phyloP scores from a whole-genome alignment of 129 eudicot species.

The Chrysanthemum makinoi region DNA sequence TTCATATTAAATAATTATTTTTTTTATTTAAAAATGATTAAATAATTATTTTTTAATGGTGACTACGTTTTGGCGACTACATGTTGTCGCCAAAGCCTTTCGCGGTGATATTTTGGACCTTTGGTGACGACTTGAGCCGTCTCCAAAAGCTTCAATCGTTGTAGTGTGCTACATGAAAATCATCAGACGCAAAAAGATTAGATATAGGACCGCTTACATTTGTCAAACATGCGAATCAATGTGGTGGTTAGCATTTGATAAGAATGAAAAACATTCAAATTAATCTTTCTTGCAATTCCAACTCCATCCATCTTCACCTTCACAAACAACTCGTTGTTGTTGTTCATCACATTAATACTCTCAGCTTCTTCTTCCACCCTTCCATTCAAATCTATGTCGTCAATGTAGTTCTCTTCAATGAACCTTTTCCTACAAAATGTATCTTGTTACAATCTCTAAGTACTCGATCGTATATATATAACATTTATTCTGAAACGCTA shows the following conservation, averaged over 20 bases:
- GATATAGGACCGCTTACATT: slow-evolving; percentile 11
- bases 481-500: too few species aligned
- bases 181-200: not conserved
- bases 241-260: slow-evolving; percentile 31
- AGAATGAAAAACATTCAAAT: slow-evolving; percentile 33
- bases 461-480: too few species aligned
- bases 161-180: not conserved
- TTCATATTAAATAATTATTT: too few species aligned
- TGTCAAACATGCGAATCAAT: slow-evolving; percentile 35
- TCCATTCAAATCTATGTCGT: slow-evolving; percentile 18
- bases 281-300: slow-evolving; percentile 37
- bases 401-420: slow-evolving; percentile 24
- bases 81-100: too few species aligned
- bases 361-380: slow-evolving; percentile 23
- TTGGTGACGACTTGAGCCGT: too few species aligned
- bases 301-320: slow-evolving; percentile 44
- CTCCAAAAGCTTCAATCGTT: too few species aligned
- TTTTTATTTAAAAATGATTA: too few species aligned
- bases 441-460: too few species aligned
- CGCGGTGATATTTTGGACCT: too few species aligned
- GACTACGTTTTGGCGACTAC: too few species aligned
- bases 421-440: slow-evolving; percentile 23
- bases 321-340: slow-evolving; percentile 34
- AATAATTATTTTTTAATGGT: too few species aligned
- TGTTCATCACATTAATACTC: slow-evolving; percentile 21